Evolutionary conservation across 768 basidiomycete genomes (phyloP), one percentile per base, ranked within the genome.

Genomic region (Macrolepiota dolichaula): DNA sequence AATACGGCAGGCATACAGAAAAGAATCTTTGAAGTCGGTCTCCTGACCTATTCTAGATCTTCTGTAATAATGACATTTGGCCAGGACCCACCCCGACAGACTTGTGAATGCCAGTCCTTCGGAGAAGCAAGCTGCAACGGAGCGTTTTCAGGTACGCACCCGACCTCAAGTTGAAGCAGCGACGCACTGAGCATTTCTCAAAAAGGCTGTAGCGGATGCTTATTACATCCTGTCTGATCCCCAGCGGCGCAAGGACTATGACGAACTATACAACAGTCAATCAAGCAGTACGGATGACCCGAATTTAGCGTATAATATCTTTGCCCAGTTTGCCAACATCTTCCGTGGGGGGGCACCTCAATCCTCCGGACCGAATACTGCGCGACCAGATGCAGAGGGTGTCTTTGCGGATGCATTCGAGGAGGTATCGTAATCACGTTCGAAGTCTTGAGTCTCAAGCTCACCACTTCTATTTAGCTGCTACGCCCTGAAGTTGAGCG

Each of bases 391-490:
- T 69, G 83, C 94, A 12, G 86, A 95, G 51, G 79, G 84, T 42
- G 85, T 95, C 7, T 97, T 96, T 70, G 87, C 89, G 2, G 89
- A 96, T 69, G 94, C 91, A 4, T 96, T 96, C 64, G 94, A 96
- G 63, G 94, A 96, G 78, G 94, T 92, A 63, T 50, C 80, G 68
- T 7, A 24, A 29, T 15, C 38, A 27, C 35, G n/a, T n/a, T 32
- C 22, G 25, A 32, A 11, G 29, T 13, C 36, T 59, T 19, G 12
- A 32, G 15, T 53, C 6, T 62, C 37, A 55, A n/a, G 13, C 62
- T 46, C 13, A 38, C 55, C 44, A 24, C 2, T 24, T 58, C 25
- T 19, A 10, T 56, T 54, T 24, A 90, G 91, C 77, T 94, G 27
- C 77, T 94, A 47, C 85, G 91, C 2, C 92, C 92, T 7, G 92